These are phyloP conservation scores for Vitis riparia DNA, from an alignment of 164 flowering plant species.

Conservation along the genomic window DNA sequence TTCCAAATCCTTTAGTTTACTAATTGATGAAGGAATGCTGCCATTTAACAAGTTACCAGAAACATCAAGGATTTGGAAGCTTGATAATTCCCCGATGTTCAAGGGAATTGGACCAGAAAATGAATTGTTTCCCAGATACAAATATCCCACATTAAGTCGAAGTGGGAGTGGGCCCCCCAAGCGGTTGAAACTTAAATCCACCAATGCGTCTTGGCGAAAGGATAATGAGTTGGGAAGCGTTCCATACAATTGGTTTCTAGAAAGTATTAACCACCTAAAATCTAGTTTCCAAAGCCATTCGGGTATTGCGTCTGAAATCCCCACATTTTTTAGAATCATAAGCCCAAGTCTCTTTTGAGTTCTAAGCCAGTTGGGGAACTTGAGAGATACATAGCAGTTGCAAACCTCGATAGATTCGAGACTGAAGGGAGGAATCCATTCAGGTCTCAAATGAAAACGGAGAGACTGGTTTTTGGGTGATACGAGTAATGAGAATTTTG, in stretches of 20 bases:
- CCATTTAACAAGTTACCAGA: constrained; percentile 26
- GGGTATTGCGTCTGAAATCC: constrained; percentile 22
- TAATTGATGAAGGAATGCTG: constrained; percentile 22
- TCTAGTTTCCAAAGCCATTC: constrained; percentile 16
- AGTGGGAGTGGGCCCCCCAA: constrained; percentile 20
- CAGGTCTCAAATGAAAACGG: constrained; percentile 3
- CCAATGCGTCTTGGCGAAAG: neutral
- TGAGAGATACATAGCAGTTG: constrained; percentile 17
- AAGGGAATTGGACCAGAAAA: constrained; percentile 22
- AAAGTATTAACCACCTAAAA: neutral
- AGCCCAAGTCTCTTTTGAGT: constrained; percentile 11
- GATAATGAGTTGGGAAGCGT: constrained; percentile 7
- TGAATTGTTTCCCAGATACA: constrained; percentile 12
- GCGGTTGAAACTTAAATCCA: constrained; percentile 21
- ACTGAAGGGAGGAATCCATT: constrained; percentile 33
- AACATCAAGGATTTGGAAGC: constrained; percentile 1
- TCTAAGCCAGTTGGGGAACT: constrained; percentile 29
- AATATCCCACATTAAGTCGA: neutral
- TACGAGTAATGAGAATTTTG: neutral
- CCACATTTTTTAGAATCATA: constrained; percentile 8
- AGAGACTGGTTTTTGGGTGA: constrained; percentile 5
- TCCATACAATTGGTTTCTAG: constrained; percentile 22
- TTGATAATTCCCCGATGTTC: constrained; percentile 7
- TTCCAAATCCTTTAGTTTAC: neutral
- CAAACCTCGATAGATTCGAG: neutral